Conservation (phyloP, 345 rosid species). For the sweet orange (Citrus sinensis) region DVS_A1.0 CM039162.1:29327501-29328000, state of each 20-base stretch:
- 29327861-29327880: conserved; percentile 13
- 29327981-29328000: neutral
- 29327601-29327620: neutral
- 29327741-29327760: neutral
- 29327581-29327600: neutral
- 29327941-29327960: neutral
- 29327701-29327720: neutral
- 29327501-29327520: conserved; percentile 31
- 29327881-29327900: conserved; percentile 9
- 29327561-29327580: conserved; percentile 22
- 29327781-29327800: neutral
- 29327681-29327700: neutral
- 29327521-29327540: neutral
- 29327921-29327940: neutral
- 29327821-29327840: neutral
- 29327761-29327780: neutral
- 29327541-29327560: conserved; percentile 19
- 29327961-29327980: neutral
- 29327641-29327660: conserved; percentile 1
- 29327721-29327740: neutral
- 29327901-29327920: neutral
- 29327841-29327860: neutral
- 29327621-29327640: neutral
- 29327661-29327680: neutral
- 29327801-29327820: neutral